These are phyloP conservation scores for Chondrus crispus DNA, from an alignment of 23 red algal genomes.

Conservation along the genomic window DNA sequence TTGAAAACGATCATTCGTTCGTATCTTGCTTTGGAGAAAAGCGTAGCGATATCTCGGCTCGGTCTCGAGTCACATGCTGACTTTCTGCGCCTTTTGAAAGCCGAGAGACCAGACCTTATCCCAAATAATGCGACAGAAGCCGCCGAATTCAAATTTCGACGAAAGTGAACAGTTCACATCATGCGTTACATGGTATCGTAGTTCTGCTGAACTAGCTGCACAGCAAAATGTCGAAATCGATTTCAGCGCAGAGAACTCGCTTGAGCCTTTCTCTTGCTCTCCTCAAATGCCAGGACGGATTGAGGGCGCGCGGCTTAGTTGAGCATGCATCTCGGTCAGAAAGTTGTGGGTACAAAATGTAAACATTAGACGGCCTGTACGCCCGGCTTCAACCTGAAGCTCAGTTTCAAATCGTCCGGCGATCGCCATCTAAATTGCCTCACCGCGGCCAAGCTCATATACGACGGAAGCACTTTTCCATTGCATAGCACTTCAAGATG, in stretches of 20 bases:
- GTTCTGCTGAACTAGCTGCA: too few relatives aligned
- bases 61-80: slow-evolving; percentile 15
- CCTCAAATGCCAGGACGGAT: too few relatives aligned
- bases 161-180: background rate
- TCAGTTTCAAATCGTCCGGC: slow-evolving; percentile 80
- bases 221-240: too few relatives aligned
- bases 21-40: slow-evolving; percentile 6
- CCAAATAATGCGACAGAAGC: background rate
- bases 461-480: slow-evolving; percentile 62
- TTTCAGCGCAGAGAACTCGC: too few relatives aligned
- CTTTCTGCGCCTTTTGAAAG: background rate
- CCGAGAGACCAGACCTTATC: slow-evolving; percentile 33
- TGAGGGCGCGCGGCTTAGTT: too few relatives aligned
- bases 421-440: slow-evolving; percentile 83
- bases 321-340: too few relatives aligned
- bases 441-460: slow-evolving; percentile 86
- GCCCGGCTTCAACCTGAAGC: slow-evolving; percentile 79
- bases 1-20: slow-evolving; percentile 18
- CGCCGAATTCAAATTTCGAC: slow-evolving; percentile 12
- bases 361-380: too few relatives aligned
- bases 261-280: too few relatives aligned
- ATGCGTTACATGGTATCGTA: too few relatives aligned
- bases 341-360: too few relatives aligned
- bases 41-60: background rate
- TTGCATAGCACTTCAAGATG: slow-evolving; percentile 91